Conservation (phyloP, 176 grass and related monocot species). For the Ananas comosus region DNA sequence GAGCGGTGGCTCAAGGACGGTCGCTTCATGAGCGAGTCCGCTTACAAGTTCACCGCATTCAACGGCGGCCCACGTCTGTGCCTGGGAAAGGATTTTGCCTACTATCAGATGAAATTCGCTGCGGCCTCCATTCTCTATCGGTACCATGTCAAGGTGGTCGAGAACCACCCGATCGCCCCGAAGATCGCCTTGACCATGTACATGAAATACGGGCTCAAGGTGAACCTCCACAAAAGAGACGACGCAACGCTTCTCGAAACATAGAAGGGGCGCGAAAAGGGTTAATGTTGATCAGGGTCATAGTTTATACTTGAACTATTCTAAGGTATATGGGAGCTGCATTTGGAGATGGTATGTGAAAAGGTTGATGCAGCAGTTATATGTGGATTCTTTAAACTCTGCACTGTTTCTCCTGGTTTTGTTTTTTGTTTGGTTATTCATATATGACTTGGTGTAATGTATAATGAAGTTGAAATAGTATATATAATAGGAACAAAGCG, state of each 20-base stretch:
- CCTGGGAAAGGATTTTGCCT: constrained; percentile 91
- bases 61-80: constrained; percentile 81
- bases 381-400: too few species aligned
- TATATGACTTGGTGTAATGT: too few species aligned
- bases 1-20: constrained; percentile 86
- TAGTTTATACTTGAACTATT: too few species aligned
- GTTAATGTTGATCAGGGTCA: too few species aligned
- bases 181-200: constrained; percentile 94
- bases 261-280: too few species aligned
- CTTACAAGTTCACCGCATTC: constrained; percentile 94
- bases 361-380: too few species aligned
- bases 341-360: too few species aligned
- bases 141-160: constrained; percentile 52
- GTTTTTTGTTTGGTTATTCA: too few species aligned
- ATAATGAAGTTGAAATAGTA: too few species aligned
- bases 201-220: constrained; percentile 90
- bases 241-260: neutral
- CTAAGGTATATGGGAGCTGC: too few species aligned
- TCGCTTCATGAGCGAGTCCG: constrained; percentile 74
- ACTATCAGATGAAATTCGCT: constrained; percentile 98
- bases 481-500: too few species aligned
- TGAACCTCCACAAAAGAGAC: constrained; percentile 54
- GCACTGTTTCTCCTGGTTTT: too few species aligned
- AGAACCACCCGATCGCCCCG: constrained; percentile 54
- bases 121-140: constrained; percentile 64